A percentile compares a stretch with the other conserved stretches of the same genome.
phyloP scores from a whole-genome alignment of 768 basidiomycete genomes.

The Xerocomus spinulosus region DNA sequence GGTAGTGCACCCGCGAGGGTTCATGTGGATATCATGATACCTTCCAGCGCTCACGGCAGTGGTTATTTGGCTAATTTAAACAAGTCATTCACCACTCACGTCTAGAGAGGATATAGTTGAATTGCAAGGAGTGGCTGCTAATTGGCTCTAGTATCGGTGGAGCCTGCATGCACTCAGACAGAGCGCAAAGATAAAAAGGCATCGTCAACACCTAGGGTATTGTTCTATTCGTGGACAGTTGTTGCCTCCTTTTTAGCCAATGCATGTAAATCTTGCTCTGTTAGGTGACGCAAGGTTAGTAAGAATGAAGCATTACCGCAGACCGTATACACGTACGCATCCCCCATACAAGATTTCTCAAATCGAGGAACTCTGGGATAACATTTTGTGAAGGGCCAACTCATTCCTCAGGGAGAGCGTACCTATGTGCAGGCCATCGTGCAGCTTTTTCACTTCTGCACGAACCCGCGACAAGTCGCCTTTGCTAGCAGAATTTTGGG shows the following conservation, averaged over 20 bases:
- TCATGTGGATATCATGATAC: too few relatives aligned
- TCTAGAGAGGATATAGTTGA: too few relatives aligned
- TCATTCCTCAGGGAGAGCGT: conserved; percentile 19
- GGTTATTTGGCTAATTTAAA: too few relatives aligned
- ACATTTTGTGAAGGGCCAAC: not conserved
- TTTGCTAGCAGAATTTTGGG: conserved; percentile 61
- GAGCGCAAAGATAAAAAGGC: not conserved
- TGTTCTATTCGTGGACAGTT: conserved; percentile 50
- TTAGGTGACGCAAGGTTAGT: not conserved
- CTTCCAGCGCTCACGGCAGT: too few relatives aligned
- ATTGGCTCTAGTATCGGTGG: too few relatives aligned
- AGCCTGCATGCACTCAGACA: conserved; percentile 2
- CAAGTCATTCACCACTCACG: too few relatives aligned
- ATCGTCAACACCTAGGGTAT: conserved; percentile 10
- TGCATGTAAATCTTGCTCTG: conserved; percentile 79
- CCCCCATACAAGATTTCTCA: conserved; percentile 81
- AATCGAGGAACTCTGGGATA: conserved; percentile 66
- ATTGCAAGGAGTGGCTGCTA: too few relatives aligned
- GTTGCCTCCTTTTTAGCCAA: conserved; percentile 64
- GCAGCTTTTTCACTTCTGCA: conserved; percentile 81
- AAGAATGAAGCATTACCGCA: not conserved
- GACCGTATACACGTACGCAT: conserved; percentile 58
- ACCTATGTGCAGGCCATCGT: conserved; percentile 81
- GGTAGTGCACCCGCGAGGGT: too few relatives aligned
- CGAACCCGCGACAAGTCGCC: conserved; percentile 76